Conservation (phyloP, 768 basidiomycete genomes). For the Podaxis mareebaensis region DNA sequence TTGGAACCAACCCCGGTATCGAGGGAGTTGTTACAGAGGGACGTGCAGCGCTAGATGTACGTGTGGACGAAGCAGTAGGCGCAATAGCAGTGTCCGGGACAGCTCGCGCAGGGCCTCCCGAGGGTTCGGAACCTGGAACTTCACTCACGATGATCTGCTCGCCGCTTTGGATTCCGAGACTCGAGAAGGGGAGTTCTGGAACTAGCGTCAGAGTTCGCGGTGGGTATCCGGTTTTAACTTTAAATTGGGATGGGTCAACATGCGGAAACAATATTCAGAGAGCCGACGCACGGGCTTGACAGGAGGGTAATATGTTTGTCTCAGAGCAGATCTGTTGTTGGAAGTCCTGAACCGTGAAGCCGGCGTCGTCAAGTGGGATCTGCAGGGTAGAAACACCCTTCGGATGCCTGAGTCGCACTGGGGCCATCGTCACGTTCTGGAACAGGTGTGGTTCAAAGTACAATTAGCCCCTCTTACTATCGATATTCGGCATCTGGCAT, state of each 20-base stretch:
- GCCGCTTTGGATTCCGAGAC: constrained; percentile 73
- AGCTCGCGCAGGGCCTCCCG: constrained; percentile 7
- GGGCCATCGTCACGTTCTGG: constrained; percentile 49
- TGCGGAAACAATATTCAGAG: constrained; percentile 1
- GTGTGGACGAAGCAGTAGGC: constrained; percentile 4
- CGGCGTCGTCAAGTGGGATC: constrained; percentile 52
- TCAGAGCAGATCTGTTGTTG: constrained; percentile 66
- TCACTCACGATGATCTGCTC: constrained; percentile 81
- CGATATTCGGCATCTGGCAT: not conserved
- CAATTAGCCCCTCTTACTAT: not conserved
- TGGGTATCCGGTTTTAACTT: constrained; percentile 87
- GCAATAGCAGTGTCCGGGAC: constrained; percentile 17
- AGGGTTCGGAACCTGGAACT: constrained; percentile 9
- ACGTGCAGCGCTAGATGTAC: not conserved
- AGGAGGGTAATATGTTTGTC: constrained; percentile 71
- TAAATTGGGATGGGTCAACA: not conserved
- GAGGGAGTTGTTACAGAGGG: constrained; percentile 16
- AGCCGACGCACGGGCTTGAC: constrained; percentile 71
- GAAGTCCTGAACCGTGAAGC: constrained; percentile 71
- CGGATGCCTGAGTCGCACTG: constrained; percentile 81
- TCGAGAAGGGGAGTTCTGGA: constrained; percentile 72
- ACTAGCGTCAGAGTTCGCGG: constrained; percentile 70
- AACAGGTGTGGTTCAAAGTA: not conserved
- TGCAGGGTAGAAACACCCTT: constrained; percentile 80
- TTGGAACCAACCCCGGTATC: constrained; percentile 16